A percentile compares a stretch with the other conserved stretches of the same genome.
phyloP scores from a whole-genome alignment of 2,329 filamentous ascomycete genomes.

The Pyrenophora graminea region DNA sequence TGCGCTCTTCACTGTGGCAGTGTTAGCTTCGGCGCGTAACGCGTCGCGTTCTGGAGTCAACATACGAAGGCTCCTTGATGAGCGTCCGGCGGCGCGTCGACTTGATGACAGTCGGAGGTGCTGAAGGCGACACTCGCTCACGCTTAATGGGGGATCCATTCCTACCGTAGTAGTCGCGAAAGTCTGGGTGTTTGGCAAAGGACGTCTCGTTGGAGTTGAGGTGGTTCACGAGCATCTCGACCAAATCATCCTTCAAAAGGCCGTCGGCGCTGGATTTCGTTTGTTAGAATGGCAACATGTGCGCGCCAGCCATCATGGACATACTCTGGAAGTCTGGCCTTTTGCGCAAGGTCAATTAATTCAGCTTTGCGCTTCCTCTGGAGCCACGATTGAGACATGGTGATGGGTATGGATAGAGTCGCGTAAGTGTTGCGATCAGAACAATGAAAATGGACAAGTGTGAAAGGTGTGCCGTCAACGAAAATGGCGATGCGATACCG shows the following conservation, averaged over 20 bases:
- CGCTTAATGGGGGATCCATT: conserved; percentile 58
- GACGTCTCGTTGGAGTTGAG: conserved; percentile 65
- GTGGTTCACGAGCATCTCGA: conserved; percentile 49
- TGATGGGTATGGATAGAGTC: conserved; percentile 49
- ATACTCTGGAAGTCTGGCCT: conserved; percentile 73
- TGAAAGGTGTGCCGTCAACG: conserved; percentile 21
- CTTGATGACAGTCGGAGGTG: conserved; percentile 41
- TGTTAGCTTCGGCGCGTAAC: conserved; percentile 34
- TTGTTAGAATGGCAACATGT: conserved; percentile 13
- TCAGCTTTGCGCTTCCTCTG: conserved; percentile 81
- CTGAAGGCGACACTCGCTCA: conserved; percentile 43
- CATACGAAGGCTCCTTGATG: conserved; percentile 41
- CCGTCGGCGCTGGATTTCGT: conserved; percentile 63
- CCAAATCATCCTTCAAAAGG: conserved; percentile 79
- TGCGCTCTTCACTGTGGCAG: conserved; percentile 47
- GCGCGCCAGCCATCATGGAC: conserved; percentile 6
- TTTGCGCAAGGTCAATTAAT: conserved; percentile 73
- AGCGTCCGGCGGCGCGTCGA: conserved; percentile 43
- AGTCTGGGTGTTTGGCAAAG: conserved; percentile 65
- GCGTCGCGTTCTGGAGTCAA: conserved; percentile 24
- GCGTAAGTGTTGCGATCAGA: conserved; percentile 55
- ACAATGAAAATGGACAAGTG: conserved; percentile 20
- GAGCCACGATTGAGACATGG: conserved; percentile 73
- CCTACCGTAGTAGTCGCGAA: conserved; percentile 78
- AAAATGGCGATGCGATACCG: conserved; percentile 20